phyloP scores from a whole-genome alignment of 805 yeast species.

The Kazachstania kunashirensis region DNA sequence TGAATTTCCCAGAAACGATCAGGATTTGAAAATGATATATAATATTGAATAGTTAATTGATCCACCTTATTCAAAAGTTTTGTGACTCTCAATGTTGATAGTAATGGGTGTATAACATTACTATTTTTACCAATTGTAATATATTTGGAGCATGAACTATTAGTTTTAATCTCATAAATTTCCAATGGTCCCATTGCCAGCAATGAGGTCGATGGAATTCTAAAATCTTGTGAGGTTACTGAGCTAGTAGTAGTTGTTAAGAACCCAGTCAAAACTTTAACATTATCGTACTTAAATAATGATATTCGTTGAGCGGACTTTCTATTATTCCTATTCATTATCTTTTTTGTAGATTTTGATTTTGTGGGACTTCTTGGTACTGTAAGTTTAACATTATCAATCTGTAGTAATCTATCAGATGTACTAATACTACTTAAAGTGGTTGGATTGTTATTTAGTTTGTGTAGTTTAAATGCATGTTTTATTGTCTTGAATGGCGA shows the following conservation, averaged over 20 bases:
- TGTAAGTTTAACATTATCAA: neutral
- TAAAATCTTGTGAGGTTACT: neutral
- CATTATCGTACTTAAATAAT: slow-evolving; percentile 21
- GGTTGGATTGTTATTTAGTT: neutral
- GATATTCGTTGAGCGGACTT: slow-evolving; percentile 26
- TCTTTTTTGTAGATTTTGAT: neutral
- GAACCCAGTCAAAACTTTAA: slow-evolving; percentile 16
- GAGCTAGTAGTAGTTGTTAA: slow-evolving; percentile 1
- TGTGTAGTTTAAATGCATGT: neutral
- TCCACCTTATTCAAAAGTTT: too few relatives aligned
- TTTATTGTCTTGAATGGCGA: neutral
- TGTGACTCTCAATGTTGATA: slow-evolving; percentile 53
- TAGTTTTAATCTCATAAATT: slow-evolving; percentile 18
- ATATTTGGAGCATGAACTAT: slow-evolving; percentile 16
- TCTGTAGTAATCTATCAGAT: neutral
- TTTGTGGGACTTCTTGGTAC: neutral
- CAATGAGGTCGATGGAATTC: slow-evolving; percentile 4
- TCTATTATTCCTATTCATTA: slow-evolving; percentile 9
- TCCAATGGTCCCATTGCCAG: slow-evolving; percentile 25
- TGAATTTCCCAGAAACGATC: slow-evolving; percentile 62
- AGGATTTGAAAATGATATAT: slow-evolving; percentile 62
- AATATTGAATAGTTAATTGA: slow-evolving; percentile 30
- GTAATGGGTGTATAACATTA: slow-evolving; percentile 55
- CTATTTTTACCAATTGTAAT: slow-evolving; percentile 27
- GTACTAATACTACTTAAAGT: neutral